A percentile compares a stretch with the other conserved stretches of the same genome.
These are phyloP conservation scores for Gnetum montanum DNA, from an alignment of 75 land plant genomes.

Conservation along the genomic window DNA sequence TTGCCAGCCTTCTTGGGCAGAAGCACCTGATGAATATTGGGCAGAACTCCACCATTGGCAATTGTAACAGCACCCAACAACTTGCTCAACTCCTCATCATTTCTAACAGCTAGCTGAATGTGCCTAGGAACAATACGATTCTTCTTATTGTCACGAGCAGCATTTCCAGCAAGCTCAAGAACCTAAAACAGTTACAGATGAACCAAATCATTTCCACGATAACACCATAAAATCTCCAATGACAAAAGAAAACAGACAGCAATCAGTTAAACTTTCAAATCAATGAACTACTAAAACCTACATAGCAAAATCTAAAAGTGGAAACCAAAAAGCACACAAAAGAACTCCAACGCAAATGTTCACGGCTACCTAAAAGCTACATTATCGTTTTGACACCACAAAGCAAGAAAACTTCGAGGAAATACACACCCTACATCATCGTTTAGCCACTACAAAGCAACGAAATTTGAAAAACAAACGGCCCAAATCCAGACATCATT, in stretches of 20 bases:
- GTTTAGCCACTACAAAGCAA: background rate
- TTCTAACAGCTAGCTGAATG: constrained; percentile 8
- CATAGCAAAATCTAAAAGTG: background rate
- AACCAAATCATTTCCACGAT: background rate
- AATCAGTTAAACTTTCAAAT: background rate
- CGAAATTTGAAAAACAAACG: background rate
- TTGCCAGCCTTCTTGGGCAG: constrained; percentile 7
- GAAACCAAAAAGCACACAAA: too few species aligned
- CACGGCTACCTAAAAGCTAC: background rate
- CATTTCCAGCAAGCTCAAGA: constrained; percentile 15
- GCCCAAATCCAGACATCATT: background rate
- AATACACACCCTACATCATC: background rate
- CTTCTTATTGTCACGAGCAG: constrained; percentile 11
- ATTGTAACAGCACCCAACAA: constrained; percentile 7
- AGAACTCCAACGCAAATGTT: background rate
- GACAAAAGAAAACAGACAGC: background rate
- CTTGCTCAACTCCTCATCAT: constrained; percentile 11
- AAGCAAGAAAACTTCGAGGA: background rate
- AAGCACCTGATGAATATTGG: constrained; percentile 8
- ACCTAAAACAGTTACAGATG: background rate
- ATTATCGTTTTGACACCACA: too few species aligned
- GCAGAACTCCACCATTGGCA: constrained; percentile 12
- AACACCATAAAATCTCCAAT: background rate
- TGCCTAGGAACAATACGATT: constrained; percentile 8
- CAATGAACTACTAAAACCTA: background rate